Evolutionary conservation across 1,284 basidiomycete species (phyloP), one percentile per base, ranked within the genome.

Genomic region (Cystobasidium pallidum): DNA sequence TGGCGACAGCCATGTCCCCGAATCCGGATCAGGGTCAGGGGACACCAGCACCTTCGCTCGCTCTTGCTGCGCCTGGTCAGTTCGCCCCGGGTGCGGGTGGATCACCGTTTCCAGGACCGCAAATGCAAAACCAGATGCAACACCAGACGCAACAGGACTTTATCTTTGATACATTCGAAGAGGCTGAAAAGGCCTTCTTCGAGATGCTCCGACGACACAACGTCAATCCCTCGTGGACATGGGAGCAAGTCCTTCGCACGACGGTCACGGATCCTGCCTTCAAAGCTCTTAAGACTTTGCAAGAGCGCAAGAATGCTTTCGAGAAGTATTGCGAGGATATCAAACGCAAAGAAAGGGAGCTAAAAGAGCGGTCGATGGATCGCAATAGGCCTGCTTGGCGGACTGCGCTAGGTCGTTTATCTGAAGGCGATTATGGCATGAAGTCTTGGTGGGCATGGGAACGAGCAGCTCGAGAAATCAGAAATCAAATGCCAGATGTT

Each of bases 261-360:
- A 93, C 96, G 81, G 94, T 99, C 82, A 97, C 94, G 77, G 95
- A 99, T 83, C 94, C 96, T 45, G 83, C 97, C 76, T 99, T 97
- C 84, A 96, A 94, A 83, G 90, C 93, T 61, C 84, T 99, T 74
- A 92, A 91, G 80, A 92, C 91, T 55, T 85, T 98, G 63, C 91
- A 92, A 2, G 93, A 99, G 82, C 94, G 95, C 83, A 98, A 97
- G 82, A 84, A 88, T 57, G 89, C 89, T 58, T 99, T 81, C 72
- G 77, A 79, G 73, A 80, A 80, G 73, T 81, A 81, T 73, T 74
- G 82, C 24, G 77, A 78, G n/a, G 76, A 78, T 45, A 75, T 78
- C 17, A 68, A 75, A 21, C 59, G 66, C 26, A 61, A 75, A 45
- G 78, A 80, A 45, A 54, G 55, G 17, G 75, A 76, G 45, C 73